Evolutionary conservation across 495 filamentous ascomycete genomes (phyloP), one percentile per base, ranked within the genome.

Genomic region (Penicillium longicatenatum): DNA sequence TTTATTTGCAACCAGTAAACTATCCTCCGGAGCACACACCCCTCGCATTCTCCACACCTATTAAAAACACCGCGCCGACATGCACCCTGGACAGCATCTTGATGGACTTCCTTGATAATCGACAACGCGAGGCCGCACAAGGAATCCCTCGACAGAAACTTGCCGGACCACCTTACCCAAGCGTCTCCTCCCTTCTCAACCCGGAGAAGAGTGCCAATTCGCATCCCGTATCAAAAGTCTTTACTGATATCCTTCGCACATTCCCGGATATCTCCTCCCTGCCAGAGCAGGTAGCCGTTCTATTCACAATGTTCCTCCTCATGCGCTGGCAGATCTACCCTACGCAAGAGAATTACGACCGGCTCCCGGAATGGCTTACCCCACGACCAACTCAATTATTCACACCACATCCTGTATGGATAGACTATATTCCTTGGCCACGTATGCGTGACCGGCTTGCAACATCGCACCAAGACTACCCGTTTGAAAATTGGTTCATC

Each of bases 321-420:
- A 90, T 92, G 87, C 85, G 90, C 3, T 95, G 90, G 90, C 85
- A 87, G 63, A 85, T 95, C 21, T 78, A 75, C 10, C 90, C 90
- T 0, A 90, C 90, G 5, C 77, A 75, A 45, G 86, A 89, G 59
- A 92, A 89, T 71, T 91, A 88, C 66, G 78, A 85, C 19, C 79
- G 89, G 7, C 67, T 94, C 3, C 90, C 91, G 0, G 71, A 82
- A 2, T 92, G 84, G 83, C 67, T 86, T 16, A 79, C 77, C 0
- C 89, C 90, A 10, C 70, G 81, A 2, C 75, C 81, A 0, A 76
- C 77, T 9, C 90, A 93, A 67, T 71, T 87, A 11, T 75, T 82
- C 26, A 77, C 69, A 0, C 70, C 82, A 2, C 90, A 95, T 71
- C 87, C 90, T 0, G 79, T 80, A 3, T 95, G 91, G 91, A 79